Base-by-base conservation (phyloP, 163 green algal species). In the Chlamydomonas reinhardtii region DNA sequence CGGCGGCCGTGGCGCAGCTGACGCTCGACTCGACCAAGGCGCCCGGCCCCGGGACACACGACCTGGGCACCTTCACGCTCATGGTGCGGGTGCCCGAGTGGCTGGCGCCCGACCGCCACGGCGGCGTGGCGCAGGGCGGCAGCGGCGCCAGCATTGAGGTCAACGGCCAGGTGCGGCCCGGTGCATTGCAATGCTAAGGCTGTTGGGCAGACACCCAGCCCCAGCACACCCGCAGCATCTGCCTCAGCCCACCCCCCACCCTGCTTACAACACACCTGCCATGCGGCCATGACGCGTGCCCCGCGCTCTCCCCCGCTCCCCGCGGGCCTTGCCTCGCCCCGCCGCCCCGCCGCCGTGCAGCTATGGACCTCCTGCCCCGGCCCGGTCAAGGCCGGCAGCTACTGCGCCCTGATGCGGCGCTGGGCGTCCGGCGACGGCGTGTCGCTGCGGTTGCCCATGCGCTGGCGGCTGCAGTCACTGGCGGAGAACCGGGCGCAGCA, bases 1-100 rank as follows among this genome's bases (percentile, higher is more conserved):
- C 79, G 8, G 79, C 79, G 1, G 68, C 79, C 32, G 77, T 70
- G 39, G 79, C 79, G 52, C 24, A 73, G 32, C 66, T 85, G 29
- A 54, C 52, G 32, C 65, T 85, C 52, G 69, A 77, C n/a, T 34
- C 79, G 32, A 27, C 72, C 22, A 71, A 14, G 4, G 66, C 62
- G 9, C 15, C 76, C 6, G 76, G 61, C 25, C 34, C 35, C 24
- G 76, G 76, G 8, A 32, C 76, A 6, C 76, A 83, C 62, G 29
- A 68, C 17, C 43, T 43, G 4, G 39, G 14, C 48, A 54, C 12
- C 29, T 83, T 85, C 59, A 83, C 79, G 19, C 79, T 91, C n/a
- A 90, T 92, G 84, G 32, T 93, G 64, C 86, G 90, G 34, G 73
- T 92, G 8, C 90, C 90, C 22, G 72, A 73, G 20, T 93, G 90